Evolutionary conservation across 768 basidiomycete species (phyloP).

Genomic region (Omphalotus guepiniiformis): DNA sequence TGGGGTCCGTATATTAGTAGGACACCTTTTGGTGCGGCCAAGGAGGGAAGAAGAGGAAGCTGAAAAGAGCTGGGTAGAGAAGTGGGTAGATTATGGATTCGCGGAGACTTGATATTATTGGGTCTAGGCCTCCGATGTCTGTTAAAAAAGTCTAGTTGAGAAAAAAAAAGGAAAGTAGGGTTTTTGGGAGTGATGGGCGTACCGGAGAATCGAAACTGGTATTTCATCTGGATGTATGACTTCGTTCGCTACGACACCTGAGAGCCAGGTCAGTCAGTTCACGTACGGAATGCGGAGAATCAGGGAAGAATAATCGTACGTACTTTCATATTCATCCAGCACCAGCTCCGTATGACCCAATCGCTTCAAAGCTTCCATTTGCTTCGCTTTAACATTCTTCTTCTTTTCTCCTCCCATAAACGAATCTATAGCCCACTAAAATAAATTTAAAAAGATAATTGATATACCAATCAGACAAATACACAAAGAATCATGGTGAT

Average conservation of each 20-base stretch:
- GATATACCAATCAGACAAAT: neutral
- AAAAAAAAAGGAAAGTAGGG: too few species aligned
- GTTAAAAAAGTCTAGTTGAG: slow-evolving; percentile 19
- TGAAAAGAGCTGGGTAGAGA: slow-evolving; percentile 85
- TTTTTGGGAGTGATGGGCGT: too few species aligned
- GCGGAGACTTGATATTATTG: slow-evolving; percentile 83
- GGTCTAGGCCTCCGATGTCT: slow-evolving; percentile 93
- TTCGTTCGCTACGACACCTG: slow-evolving; percentile 86
- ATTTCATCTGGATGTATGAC: slow-evolving; percentile 93
- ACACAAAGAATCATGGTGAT: slow-evolving; percentile 10
- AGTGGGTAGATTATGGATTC: slow-evolving; percentile 97
- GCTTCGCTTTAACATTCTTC: slow-evolving; percentile 64
- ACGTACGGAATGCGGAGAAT: neutral
- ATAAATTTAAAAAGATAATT: neutral
- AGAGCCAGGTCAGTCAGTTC: too few species aligned
- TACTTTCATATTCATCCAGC: slow-evolving; percentile 90
- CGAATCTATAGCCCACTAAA: slow-evolving; percentile 64
- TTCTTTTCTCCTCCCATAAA: slow-evolving; percentile 44
- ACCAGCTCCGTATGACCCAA: slow-evolving; percentile 70
- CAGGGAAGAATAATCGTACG: slow-evolving; percentile 26
- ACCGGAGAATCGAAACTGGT: slow-evolving; percentile 69
- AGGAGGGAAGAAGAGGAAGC: slow-evolving; percentile 75
- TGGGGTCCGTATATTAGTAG: slow-evolving; percentile 95
- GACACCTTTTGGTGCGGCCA: slow-evolving; percentile 91
- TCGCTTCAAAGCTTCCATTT: slow-evolving; percentile 63